A percentile compares a stretch with the other conserved stretches of the same genome.
Evolutionary conservation across 345 rosid genomes (phyloP).

Genomic region (Nephelium lappaceum): DNA sequence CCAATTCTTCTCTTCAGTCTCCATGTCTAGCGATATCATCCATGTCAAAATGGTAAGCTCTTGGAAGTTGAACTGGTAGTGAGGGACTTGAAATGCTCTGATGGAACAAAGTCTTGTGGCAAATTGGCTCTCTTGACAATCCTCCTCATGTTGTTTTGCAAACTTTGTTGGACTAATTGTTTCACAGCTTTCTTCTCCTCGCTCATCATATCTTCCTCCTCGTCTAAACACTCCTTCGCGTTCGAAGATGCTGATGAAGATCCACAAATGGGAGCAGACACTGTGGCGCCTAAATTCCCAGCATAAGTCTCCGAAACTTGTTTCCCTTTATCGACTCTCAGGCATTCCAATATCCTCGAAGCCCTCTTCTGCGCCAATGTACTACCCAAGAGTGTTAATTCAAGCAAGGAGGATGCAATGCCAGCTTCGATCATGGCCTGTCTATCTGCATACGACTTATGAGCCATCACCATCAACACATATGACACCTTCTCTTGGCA

Average conservation of each 20-base stretch:
- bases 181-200: conserved; percentile 92
- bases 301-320: conserved; percentile 64
- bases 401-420: conserved; percentile 75
- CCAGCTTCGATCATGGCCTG: conserved; percentile 96
- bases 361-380: conserved; percentile 95
- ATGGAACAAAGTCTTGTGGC: conserved; percentile 82
- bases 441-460: conserved; percentile 80
- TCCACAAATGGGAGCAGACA: conserved; percentile 89
- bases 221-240: conserved; percentile 45
- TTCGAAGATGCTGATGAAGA: conserved; percentile 51
- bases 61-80: conserved; percentile 85
- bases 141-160: conserved; percentile 90
- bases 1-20: conserved; percentile 21
- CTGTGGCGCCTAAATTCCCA: conserved; percentile 55
- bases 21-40: background rate
- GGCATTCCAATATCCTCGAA: conserved; percentile 78
- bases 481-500: conserved; percentile 96
- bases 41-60: conserved; percentile 74
- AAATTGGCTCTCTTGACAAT: conserved; percentile 90
- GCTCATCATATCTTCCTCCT: conserved; percentile 74
- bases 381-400: conserved; percentile 85
- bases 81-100: conserved; percentile 84
- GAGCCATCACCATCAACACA: conserved; percentile 91
- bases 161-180: conserved; percentile 85
- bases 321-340: conserved; percentile 90